Conservation (phyloP, 106 monocot genomes). For the Acorus calamus region DNA sequence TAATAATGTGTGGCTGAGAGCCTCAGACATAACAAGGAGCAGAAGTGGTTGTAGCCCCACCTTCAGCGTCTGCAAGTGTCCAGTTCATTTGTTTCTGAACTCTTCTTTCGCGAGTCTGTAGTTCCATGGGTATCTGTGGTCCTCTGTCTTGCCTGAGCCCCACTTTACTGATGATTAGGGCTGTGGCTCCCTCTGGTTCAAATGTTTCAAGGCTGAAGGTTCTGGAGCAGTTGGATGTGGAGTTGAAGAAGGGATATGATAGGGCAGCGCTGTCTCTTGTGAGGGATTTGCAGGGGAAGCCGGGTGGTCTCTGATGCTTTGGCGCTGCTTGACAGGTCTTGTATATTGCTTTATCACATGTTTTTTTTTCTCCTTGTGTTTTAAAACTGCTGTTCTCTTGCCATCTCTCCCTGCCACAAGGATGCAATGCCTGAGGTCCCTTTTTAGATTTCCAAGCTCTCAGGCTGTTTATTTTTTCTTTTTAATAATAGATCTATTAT, state of each 20-base stretch:
- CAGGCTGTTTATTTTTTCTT: too few relatives aligned
- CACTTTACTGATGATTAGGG: slow-evolving; percentile 1
- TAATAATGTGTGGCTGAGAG: too few relatives aligned
- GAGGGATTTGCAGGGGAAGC: slow-evolving; percentile 33
- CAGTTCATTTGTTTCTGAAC: neutral
- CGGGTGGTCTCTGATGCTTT: slow-evolving; percentile 51
- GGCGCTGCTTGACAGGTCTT: slow-evolving; percentile 72
- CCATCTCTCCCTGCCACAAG: neutral
- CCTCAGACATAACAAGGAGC: too few relatives aligned
- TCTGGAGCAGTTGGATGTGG: slow-evolving; percentile 38
- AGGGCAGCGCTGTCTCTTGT: slow-evolving; percentile 50
- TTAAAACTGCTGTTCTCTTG: neutral
- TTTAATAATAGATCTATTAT: too few relatives aligned
- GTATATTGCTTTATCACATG: neutral
- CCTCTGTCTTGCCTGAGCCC: neutral
- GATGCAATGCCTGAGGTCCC: too few relatives aligned
- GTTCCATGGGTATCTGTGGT: slow-evolving; percentile 2
- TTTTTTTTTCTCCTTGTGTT: neutral
- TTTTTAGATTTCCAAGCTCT: too few relatives aligned
- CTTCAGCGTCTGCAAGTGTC: neutral
- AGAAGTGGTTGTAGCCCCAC: too few relatives aligned
- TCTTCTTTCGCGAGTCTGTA: slow-evolving; percentile 2
- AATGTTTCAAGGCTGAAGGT: slow-evolving; percentile 4
- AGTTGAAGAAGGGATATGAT: slow-evolving; percentile 42
- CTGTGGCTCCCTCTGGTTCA: slow-evolving; percentile 7